Conservation (phyloP, 176 grass and related monocot genomes). For the Oryza longistaminata region DNA sequence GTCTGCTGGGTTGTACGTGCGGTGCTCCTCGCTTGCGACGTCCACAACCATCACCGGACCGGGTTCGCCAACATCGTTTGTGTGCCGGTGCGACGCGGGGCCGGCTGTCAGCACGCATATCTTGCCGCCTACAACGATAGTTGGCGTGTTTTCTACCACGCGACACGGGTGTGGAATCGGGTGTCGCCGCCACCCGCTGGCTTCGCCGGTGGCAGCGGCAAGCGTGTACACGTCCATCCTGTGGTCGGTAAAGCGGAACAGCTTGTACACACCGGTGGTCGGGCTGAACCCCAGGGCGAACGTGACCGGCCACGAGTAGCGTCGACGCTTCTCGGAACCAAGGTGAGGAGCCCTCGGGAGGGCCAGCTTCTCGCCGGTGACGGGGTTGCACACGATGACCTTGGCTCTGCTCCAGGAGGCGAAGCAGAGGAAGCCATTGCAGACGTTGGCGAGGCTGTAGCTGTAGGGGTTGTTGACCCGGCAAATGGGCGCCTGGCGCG, state of each 20-base stretch:
- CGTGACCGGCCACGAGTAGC: not conserved
- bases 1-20: not conserved
- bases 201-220: no score
- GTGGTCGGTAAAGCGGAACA: not conserved
- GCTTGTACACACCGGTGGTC: not conserved
- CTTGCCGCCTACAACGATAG: not conserved
- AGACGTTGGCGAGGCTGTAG: not conserved
- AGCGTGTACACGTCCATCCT: not conserved
- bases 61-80: not conserved
- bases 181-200: not conserved
- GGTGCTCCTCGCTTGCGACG: not conserved
- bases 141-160: not conserved
- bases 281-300: not conserved
- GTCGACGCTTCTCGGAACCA: not conserved
- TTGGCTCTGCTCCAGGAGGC: not conserved
- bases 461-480: not conserved
- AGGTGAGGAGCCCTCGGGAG: not conserved
- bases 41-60: not conserved
- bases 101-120: not conserved
- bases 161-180: not conserved
- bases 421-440: not conserved
- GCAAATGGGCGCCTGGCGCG: not conserved
- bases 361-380: not conserved
- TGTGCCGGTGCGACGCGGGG: not conserved
- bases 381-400: not conserved